These are phyloP conservation scores for Fusarium humuli DNA, from an alignment of 2,329 filamentous ascomycete genomes.

Conservation along the genomic window DNA sequence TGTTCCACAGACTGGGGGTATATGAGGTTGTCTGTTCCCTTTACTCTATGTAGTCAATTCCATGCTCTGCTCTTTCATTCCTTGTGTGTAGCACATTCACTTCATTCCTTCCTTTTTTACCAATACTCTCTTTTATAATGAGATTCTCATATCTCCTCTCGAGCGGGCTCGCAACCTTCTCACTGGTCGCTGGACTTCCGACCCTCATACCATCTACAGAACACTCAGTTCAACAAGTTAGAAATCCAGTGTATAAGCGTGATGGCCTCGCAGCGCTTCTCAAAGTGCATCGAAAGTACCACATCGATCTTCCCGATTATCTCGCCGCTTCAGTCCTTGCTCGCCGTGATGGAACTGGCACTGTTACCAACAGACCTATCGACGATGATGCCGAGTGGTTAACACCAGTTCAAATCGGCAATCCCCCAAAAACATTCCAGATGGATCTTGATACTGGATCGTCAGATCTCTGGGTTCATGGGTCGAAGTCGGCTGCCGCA, in stretches of 20 bases:
- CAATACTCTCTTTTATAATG: conserved; percentile 32
- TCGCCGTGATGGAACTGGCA: conserved; percentile 47
- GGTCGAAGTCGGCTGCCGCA: conserved; percentile 56
- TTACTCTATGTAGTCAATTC: neutral
- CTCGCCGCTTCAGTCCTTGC: conserved; percentile 38
- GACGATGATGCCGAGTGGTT: conserved; percentile 54
- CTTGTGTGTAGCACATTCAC: conserved; percentile 1
- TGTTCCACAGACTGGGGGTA: conserved; percentile 7
- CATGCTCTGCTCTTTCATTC: conserved; percentile 5
- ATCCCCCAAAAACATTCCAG: conserved; percentile 56
- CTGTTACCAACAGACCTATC: conserved; percentile 46
- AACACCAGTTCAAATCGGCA: conserved; percentile 56
- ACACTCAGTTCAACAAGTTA: conserved; percentile 52
- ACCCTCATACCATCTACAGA: neutral
- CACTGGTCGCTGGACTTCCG: conserved; percentile 26
- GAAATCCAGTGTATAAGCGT: conserved; percentile 51
- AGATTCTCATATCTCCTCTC: conserved; percentile 21
- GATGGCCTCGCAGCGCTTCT: conserved; percentile 51
- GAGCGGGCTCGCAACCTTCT: conserved; percentile 22
- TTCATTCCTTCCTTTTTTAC: neutral
- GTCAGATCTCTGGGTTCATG: conserved; percentile 62
- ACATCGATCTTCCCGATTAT: conserved; percentile 47
- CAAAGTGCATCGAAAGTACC: conserved; percentile 54
- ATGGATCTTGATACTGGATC: conserved; percentile 61
- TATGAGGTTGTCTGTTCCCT: conserved; percentile 1